Evolutionary conservation across 495 filamentous ascomycete species (phyloP), one percentile per base, ranked within the genome.

Genomic region (Staphylotrichum longicolle): DNA sequence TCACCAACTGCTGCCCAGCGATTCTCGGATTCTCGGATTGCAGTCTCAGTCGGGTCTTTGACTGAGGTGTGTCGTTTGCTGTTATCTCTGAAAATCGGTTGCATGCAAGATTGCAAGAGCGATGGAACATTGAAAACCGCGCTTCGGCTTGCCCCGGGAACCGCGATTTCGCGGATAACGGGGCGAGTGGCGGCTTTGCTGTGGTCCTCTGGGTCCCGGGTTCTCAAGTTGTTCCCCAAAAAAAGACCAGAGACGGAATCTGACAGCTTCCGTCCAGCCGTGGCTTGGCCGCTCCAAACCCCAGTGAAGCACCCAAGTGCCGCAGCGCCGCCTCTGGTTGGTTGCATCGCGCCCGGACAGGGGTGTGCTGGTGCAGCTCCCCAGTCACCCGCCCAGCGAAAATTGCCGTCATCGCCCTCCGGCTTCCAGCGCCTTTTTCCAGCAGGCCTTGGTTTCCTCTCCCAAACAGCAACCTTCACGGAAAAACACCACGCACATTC

Each of bases 361-460:
- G 63, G 63, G 51, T 54, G 33, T 4, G 48, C 10, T 30, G 11
- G 37, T 7, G 5, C 34, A n/a, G 49, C 32, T 15, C 9, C 54
- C 54, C 61, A 41, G 54, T 48, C 48, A 45, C 27, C 37, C 42
- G 47, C 53, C 35, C 27, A 42, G 40, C 49, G 58, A 65, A 65
- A 65, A 61, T 65, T 65, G 63, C 63, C 63, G 63, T 65, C 63
- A 62, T 65, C 63, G 39, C 42, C 54, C 58, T 58, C 64, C 52
- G 60, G 32, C 20, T 10, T 41, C 44, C 48, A 62, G 58, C 54
- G 56, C 39, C 45, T 54, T 64, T 62, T 59, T 59, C 58, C 60
- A 44, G 8, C 41, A 57, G 12, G 30, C 54, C 35, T 37, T 45
- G 39, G 33, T 47, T 44, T 27, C 20, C 51, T 63, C 46, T 62